Base-by-base conservation (phyloP, 306 rosid genomes). In the Corylus heterophylla region DNA sequence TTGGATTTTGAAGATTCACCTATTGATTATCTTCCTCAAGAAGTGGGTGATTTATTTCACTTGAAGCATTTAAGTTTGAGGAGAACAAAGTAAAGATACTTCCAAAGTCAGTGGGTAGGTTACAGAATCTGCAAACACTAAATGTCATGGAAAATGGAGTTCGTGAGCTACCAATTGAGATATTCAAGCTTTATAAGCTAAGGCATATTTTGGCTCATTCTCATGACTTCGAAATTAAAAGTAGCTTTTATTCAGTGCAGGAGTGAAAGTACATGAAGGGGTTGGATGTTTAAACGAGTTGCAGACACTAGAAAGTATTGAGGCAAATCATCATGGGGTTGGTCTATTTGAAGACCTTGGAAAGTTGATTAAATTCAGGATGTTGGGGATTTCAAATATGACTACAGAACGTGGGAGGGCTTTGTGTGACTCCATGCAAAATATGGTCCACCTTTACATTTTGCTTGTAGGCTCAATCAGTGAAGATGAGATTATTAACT, bases 401-500 rank as follows among this genome's bases (percentile, higher is more conserved):
- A 22, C 44, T 1, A 29, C 20, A 8, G 14, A 47, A 35, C 10
- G 77, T 16, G 71, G 79, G 8, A 16, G 18, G 47, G 55, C 16
- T 3, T 0, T 83, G 0, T 69, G 79, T 7, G 7, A 13, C 45
- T 39, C 29, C 0, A 9, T 83, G 7, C 16, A 78, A 29, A 42
- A 59, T 1, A 74, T 83, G 82, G 62, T 58, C 2, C 76, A 78
- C 39, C 82, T 74, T 9, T 66, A 78, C 13, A 4, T 17, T 70
- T 70, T 83, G 12, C 2, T 4, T 0, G 14, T 78, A 5, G 7
- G 3, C 4, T 27, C 79, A 55, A 8, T 22, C 20, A 44, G n/a
- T 5, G 81, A 79, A 59, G 73, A 80, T 49, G 87, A 72, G 12
- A 64, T 66, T 27, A 31, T 84, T 2, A 62, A 54, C 29, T 16